These are phyloP conservation scores for Phaeophleospora eucalypticola DNA, from an alignment of 2,329 filamentous ascomycete species.

Conservation along the genomic window DNA sequence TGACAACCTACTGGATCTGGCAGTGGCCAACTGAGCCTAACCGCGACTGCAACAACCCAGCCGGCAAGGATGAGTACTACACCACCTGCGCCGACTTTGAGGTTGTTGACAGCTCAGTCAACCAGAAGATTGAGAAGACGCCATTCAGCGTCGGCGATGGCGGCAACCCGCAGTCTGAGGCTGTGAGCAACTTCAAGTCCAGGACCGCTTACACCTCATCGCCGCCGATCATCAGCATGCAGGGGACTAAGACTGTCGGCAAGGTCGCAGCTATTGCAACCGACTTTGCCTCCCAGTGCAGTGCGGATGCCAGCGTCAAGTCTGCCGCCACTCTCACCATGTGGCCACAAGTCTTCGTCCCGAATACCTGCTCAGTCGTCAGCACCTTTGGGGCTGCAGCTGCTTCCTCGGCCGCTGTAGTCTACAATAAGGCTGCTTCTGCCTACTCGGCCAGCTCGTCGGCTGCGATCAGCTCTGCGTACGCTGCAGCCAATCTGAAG, in stretches of 20 bases:
- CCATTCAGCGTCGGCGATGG: slow-evolving; percentile 21
- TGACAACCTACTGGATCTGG: slow-evolving; percentile 96
- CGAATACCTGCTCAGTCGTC: slow-evolving; percentile 20
- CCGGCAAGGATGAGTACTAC: slow-evolving; percentile 55
- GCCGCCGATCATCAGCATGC: slow-evolving; percentile 21
- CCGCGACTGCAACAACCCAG: slow-evolving; percentile 41
- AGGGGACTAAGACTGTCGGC: slow-evolving; percentile 21
- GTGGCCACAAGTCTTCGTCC: slow-evolving; percentile 23
- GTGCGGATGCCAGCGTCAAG: slow-evolving; percentile 16
- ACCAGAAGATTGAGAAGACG: slow-evolving; percentile 16
- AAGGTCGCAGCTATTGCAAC: slow-evolving; percentile 8
- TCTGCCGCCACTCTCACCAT: slow-evolving; percentile 12
- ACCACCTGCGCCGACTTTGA: slow-evolving; percentile 56
- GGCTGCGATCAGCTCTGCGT: slow-evolving; percentile 13
- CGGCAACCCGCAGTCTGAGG: slow-evolving; percentile 39
- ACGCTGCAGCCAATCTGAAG: slow-evolving; percentile 13
- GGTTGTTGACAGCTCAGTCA: slow-evolving; percentile 38
- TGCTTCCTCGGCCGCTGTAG: slow-evolving; percentile 12
- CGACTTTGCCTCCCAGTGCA: slow-evolving; percentile 23
- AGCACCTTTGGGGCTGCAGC: slow-evolving; percentile 18
- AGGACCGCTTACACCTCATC: slow-evolving; percentile 38
- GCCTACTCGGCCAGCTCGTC: slow-evolving; percentile 15
- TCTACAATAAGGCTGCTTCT: slow-evolving; percentile 12
- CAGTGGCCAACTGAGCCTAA: slow-evolving; percentile 66
- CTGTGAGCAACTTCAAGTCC: slow-evolving; percentile 37